Base-by-base conservation (phyloP, 306 rosid genomes). In the Pterocarpus macrocarpus region DNA sequence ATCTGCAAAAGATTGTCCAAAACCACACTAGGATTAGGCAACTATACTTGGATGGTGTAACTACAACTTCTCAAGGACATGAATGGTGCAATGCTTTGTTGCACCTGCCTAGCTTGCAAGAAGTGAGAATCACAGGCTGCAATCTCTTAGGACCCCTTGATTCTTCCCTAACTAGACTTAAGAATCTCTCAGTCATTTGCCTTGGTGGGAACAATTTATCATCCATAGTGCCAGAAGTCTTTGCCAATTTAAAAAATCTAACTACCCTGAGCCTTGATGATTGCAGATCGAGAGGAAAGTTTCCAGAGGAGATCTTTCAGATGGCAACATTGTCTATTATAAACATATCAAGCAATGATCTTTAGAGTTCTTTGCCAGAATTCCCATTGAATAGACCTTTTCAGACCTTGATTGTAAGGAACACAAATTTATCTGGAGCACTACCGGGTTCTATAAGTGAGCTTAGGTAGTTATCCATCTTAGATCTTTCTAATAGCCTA, bases 1-100 rank as follows among this genome's bases (percentile, higher is more conserved):
- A 58, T 52, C 33, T 88, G 1, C 7, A 6, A n/a, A 39, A 41
- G 52, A 64, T 87, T 15, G 52, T 82, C 35, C 67, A 64, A 39
- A 84, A 85, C 34, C 64, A 91, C 49, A 14, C 57, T 0, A 11
- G 65, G 45, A 74, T 93, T 33, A 8, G 5, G 2, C 75, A 84
- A 74, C 59, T 91, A 3, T 44, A 69, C 85, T 75, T 90, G 0
- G 92, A 92, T 82, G 85, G 89, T 65, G 71, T 85, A 0, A 28
- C 6, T 5, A 71, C 88, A 76, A 56, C 89, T 22, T 82, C 79
- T 1, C 13, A 1, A 13, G 90, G 89, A 36, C 16, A 71, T 2
- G 71, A 84, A 15, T 89, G 97, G 97, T 8, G 91, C 38, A 43
- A 58, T 8, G 82, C 84, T 4, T 11, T 88, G 38, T 68, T 77